phyloP scores from a whole-genome alignment of 176 grass and related monocot species.

The Carex cristatella region DNA sequence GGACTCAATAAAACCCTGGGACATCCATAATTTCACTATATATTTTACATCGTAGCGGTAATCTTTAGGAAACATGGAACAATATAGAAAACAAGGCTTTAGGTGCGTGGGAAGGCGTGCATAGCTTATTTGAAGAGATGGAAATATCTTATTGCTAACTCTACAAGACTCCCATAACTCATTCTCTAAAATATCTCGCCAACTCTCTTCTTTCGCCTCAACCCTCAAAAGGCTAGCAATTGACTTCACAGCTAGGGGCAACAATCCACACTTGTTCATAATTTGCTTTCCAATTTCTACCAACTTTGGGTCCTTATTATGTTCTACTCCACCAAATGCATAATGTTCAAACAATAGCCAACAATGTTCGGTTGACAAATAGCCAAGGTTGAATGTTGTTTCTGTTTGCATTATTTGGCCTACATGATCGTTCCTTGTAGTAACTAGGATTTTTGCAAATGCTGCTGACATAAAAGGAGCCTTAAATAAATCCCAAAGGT shows the following conservation, averaged over 20 bases:
- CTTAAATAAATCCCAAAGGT: neutral
- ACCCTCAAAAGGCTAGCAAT: neutral
- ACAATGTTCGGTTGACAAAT: neutral
- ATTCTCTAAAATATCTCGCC: neutral
- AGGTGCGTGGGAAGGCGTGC: neutral
- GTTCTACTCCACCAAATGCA: neutral
- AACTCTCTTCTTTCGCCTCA: neutral
- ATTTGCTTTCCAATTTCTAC: neutral
- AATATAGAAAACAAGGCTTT: too few relatives aligned
- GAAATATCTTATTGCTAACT: neutral
- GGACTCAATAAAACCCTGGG: too few relatives aligned
- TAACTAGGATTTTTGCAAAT: neutral
- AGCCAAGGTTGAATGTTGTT: neutral
- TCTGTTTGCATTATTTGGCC: neutral
- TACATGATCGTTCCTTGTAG: neutral
- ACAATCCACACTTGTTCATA: neutral
- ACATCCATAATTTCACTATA: too few relatives aligned
- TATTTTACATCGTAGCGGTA: rapidly evolving
- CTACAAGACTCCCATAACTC: neutral
- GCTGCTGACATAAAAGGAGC: neutral
- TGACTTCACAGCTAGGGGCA: neutral
- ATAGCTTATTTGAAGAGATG: neutral
- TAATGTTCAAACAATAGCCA: neutral
- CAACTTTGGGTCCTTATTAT: neutral
- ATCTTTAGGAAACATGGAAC: too few relatives aligned